A percentile compares a stretch with the other conserved stretches of the same genome.
Conservation (phyloP, 352 stramenopile genomes). For the Phytopythium chamaehyphon region DNA sequence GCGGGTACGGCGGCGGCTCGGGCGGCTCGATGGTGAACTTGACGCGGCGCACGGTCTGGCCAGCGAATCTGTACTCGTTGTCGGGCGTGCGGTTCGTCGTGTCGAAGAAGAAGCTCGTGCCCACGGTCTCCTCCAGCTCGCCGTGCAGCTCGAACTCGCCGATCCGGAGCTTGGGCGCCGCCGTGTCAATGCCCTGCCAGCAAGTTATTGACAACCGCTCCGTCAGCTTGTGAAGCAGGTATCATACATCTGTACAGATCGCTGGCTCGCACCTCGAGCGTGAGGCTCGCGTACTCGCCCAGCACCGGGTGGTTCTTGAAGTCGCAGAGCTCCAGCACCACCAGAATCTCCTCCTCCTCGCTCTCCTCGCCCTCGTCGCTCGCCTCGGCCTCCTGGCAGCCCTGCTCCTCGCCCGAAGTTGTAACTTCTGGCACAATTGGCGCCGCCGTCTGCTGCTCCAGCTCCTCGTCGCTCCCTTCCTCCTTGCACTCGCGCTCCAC, state of each 20-base stretch:
- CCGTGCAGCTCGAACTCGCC: constrained; percentile 70
- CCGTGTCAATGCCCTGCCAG: constrained; percentile 61
- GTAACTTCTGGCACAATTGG: constrained; percentile 1
- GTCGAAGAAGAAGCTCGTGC: constrained; percentile 81
- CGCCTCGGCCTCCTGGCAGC: constrained; percentile 1
- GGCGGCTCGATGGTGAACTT: constrained; percentile 76
- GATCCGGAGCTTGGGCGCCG: constrained; percentile 56
- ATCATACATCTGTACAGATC: neutral
- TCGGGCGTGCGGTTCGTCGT: constrained; percentile 34
- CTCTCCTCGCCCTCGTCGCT: constrained; percentile 24
- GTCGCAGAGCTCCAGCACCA: constrained; percentile 72
- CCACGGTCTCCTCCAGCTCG: constrained; percentile 66
- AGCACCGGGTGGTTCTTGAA: constrained; percentile 82
- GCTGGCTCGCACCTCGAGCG: constrained; percentile 41
- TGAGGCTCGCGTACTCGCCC: constrained; percentile 58
- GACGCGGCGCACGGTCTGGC: constrained; percentile 76
- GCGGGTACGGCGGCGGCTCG: constrained; percentile 24
- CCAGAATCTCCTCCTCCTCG: constrained; percentile 62
- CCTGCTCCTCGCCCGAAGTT: constrained; percentile 5
- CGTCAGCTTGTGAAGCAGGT: neutral
- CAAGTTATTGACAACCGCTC: neutral
- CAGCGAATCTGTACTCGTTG: constrained; percentile 51
- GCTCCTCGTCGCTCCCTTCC: neutral
- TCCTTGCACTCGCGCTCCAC: constrained; percentile 1
- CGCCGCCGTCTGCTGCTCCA: neutral